Evolutionary conservation across 1,284 basidiomycete species (phyloP).

Genomic region (Boletus mariae): DNA sequence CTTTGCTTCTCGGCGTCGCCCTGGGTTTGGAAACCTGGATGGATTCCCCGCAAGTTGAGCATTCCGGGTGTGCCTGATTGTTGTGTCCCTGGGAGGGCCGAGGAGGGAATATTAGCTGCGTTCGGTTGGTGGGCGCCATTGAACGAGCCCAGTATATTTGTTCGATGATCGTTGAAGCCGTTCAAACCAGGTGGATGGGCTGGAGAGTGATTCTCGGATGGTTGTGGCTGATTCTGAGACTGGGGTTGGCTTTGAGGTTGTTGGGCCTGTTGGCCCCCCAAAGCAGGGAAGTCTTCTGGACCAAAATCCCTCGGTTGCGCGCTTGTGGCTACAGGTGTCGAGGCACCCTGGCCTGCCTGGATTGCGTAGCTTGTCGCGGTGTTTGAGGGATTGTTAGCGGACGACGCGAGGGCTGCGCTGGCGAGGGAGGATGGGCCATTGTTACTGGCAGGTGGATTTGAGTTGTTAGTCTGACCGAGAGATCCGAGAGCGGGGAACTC

Average conservation of each 20-base stretch:
- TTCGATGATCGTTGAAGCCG: conserved; percentile 58
- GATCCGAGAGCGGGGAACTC: conserved; percentile 83
- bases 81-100: conserved; percentile 25
- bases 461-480: conserved; percentile 38
- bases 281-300: conserved; percentile 79
- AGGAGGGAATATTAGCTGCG: conserved; percentile 18
- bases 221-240: conserved; percentile 34
- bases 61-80: conserved; percentile 59
- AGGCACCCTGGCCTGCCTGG: conserved; percentile 63
- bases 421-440: conserved; percentile 30
- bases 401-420: conserved; percentile 24
- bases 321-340: conserved; percentile 37
- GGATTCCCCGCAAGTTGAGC: conserved; percentile 60
- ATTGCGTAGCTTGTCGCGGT: conserved; percentile 65
- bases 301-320: conserved; percentile 66
- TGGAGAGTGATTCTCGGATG: conserved; percentile 37
- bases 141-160: conserved; percentile 51
- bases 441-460: conserved; percentile 32
- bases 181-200: conserved; percentile 69
- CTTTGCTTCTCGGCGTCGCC: conserved; percentile 62
- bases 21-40: conserved; percentile 56
- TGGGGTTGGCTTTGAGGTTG: conserved; percentile 30
- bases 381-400: conserved; percentile 33
- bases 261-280: conserved; percentile 53
- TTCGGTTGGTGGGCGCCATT: conserved; percentile 32